Percentiles rank a stretch among this genome's conserved stretches.
Evolutionary conservation across 192 early-diverging fungal genomes (phyloP).

Genomic region (Coemansia sp.): DNA sequence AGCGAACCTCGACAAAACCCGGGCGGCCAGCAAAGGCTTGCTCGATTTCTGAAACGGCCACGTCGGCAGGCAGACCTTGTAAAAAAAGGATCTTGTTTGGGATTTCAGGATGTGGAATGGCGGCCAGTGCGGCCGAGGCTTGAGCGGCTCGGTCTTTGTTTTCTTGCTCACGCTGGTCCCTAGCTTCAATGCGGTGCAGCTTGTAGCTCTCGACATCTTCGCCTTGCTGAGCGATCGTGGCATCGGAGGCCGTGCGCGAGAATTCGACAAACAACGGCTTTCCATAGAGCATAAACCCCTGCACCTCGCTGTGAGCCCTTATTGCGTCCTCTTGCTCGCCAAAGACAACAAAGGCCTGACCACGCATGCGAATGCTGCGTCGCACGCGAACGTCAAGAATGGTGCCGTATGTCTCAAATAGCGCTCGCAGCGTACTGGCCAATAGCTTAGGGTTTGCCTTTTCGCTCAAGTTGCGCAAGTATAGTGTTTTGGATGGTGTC

Average conservation of each 20-base stretch:
- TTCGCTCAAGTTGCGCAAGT: conserved; percentile 82
- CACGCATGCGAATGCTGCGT: conserved; percentile 78
- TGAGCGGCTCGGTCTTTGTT: conserved; percentile 4
- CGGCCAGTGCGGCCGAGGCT: conserved; percentile 22
- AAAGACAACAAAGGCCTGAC: conserved; percentile 94
- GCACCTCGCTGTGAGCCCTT: conserved; percentile 78
- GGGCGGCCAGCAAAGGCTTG: conserved; percentile 57
- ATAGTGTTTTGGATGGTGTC: conserved; percentile 69
- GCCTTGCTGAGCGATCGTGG: conserved; percentile 61
- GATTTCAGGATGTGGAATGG: conserved; percentile 74
- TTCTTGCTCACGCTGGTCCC: conserved; percentile 19
- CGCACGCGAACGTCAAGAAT: conserved; percentile 82
- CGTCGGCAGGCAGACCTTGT: conserved; percentile 78
- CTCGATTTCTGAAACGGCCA: conserved; percentile 71
- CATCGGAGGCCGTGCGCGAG: conserved; percentile 30
- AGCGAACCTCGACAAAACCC: conserved; percentile 95
- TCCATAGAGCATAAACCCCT: conserved; percentile 80
- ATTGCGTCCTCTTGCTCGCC: conserved; percentile 67
- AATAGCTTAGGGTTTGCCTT: conserved; percentile 70
- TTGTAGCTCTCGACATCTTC: conserved; percentile 51
- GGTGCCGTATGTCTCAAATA: conserved; percentile 85
- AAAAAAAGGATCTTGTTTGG: conserved; percentile 96
- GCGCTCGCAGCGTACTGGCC: conserved; percentile 66
- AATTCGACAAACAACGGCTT: conserved; percentile 71
- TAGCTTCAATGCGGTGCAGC: conserved; percentile 16